phyloP scores from a whole-genome alignment of 441 rosid genomes.

The Eutrema salsugineum region DNA sequence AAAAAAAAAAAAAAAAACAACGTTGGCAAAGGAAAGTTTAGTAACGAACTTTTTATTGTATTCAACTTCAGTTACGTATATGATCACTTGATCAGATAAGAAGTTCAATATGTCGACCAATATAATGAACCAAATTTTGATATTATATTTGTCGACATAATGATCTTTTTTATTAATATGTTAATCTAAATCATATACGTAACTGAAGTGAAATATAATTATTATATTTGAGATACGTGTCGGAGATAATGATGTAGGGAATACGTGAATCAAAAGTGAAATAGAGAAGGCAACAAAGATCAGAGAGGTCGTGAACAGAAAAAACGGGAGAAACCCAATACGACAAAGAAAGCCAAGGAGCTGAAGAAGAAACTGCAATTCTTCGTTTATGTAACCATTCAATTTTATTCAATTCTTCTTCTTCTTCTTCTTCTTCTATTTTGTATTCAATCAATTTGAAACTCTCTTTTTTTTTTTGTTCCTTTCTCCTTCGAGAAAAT shows the following conservation, averaged over 20 bases:
- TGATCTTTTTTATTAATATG: not conserved
- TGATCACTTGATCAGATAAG: too few species aligned
- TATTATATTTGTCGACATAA: not conserved
- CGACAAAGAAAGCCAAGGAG: not conserved
- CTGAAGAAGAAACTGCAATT: constrained; percentile 20
- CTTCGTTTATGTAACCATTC: constrained; percentile 22
- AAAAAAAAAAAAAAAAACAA: too few species aligned
- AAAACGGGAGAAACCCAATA: constrained; percentile 1
- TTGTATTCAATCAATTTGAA: not conserved
- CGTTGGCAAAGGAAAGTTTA: too few species aligned
- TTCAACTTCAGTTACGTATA: too few species aligned
- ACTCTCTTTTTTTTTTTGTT: not conserved
- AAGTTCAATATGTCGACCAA: too few species aligned
- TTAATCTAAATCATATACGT: not conserved
- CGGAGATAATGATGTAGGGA: not conserved
- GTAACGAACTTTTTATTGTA: too few species aligned
- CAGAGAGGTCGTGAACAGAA: constrained; percentile 27
- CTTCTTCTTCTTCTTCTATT: not conserved
- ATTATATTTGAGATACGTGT: constrained; percentile 14
- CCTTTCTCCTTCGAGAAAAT: not conserved
- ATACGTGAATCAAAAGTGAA: constrained; percentile 20
- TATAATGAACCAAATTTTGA: not conserved
- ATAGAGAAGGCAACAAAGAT: constrained; percentile 13
- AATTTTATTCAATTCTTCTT: not conserved
- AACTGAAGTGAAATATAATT: not conserved